A percentile compares a stretch with the other conserved stretches of the same genome.
Conservation (phyloP, 345 rosid species). For the Iberis pinnata region DNA sequence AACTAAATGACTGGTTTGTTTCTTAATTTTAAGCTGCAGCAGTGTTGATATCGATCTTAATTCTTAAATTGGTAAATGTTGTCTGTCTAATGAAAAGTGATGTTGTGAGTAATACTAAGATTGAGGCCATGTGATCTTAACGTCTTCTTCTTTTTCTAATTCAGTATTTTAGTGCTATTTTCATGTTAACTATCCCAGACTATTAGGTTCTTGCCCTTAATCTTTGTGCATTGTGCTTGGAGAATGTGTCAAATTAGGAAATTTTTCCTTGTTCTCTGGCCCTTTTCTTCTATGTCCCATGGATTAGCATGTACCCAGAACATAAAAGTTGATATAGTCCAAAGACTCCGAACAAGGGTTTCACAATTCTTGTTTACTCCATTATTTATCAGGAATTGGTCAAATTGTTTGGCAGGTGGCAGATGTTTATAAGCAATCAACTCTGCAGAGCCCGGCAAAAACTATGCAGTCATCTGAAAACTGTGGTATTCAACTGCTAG, state of each 20-base stretch:
- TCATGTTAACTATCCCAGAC: constrained; percentile 5
- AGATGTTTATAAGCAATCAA: constrained; percentile 77
- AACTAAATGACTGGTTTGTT: too few relatives aligned
- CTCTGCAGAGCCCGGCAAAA: constrained; percentile 74
- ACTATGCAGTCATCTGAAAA: constrained; percentile 56
- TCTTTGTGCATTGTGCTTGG: constrained; percentile 10
- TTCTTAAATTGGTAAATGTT: too few relatives aligned
- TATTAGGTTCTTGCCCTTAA: constrained; percentile 1
- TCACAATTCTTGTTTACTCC: constrained; percentile 13
- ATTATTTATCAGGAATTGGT: constrained; percentile 5
- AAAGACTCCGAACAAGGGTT: constrained; percentile 11
- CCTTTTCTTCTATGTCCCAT: constrained; percentile 6
- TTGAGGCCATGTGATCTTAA: constrained; percentile 3
- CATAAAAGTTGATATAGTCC: neutral
- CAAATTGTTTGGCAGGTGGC: constrained; percentile 48
- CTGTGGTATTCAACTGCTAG: constrained; percentile 75
- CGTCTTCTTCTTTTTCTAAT: constrained; percentile 1
- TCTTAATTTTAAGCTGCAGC: too few relatives aligned
- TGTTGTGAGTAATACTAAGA: constrained; percentile 10
- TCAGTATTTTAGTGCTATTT: constrained; percentile 3
- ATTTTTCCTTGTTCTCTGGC: constrained; percentile 8
- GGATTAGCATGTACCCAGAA: constrained; percentile 7
- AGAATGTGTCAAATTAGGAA: constrained; percentile 3
- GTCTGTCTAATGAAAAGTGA: constrained; percentile 19
- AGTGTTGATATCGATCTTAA: too few relatives aligned